A percentile compares a stretch with the other conserved stretches of the same genome.
Conservation (phyloP, 1,139 yeast genomes). For the Nakaseomyces kungkrabaensis region DNA sequence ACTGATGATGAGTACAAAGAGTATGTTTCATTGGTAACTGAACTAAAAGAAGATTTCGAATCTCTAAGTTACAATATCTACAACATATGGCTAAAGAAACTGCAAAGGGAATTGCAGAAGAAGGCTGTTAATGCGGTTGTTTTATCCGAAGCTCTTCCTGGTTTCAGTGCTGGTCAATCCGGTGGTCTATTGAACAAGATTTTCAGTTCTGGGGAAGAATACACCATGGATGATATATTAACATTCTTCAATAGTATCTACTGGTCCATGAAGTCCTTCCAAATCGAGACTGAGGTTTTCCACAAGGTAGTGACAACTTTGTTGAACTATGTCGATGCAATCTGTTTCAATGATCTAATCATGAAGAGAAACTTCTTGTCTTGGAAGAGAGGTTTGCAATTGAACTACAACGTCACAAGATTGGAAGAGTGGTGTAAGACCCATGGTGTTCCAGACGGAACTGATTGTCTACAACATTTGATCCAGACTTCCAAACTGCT, state of each 20-base stretch:
- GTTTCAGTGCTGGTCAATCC: conserved; percentile 83
- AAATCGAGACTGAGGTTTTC: conserved; percentile 76
- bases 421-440: conserved; percentile 98
- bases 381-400: conserved; percentile 96
- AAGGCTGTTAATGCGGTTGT: conserved; percentile 92
- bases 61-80: conserved; percentile 87
- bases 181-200: conserved; percentile 80
- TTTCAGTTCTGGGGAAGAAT: conserved; percentile 57
- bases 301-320: conserved; percentile 79
- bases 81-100: conserved; percentile 95
- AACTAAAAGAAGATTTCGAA: conserved; percentile 90
- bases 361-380: conserved; percentile 92
- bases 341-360: conserved; percentile 89
- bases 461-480: conserved; percentile 78
- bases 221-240: conserved; percentile 91
- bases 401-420: conserved; percentile 92
- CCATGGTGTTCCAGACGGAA: conserved; percentile 84
- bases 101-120: conserved; percentile 85
- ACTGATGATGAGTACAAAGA: conserved; percentile 85
- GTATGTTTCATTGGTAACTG: conserved; percentile 79
- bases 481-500: conserved; percentile 89
- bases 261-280: conserved; percentile 90
- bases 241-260: conserved; percentile 83
- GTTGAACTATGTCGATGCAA: conserved; percentile 80
- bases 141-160: conserved; percentile 89